Percentiles rank a stretch among this genome's conserved stretches.
phyloP scores from a whole-genome alignment of 75 land plant genomes.

The Picea sitchensis region DNA sequence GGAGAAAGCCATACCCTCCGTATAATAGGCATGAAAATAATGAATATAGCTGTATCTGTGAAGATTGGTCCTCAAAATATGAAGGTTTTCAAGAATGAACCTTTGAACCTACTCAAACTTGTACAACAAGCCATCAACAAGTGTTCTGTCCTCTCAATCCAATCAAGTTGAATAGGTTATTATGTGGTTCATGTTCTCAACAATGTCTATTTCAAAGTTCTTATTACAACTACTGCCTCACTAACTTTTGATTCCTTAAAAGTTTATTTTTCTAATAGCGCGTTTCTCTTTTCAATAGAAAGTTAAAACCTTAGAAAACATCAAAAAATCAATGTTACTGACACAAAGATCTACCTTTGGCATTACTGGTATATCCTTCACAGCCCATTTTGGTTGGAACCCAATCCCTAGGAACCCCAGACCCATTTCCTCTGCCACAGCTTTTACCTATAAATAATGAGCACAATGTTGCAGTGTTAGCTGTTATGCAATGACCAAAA shows the following conservation, averaged over 20 bases:
- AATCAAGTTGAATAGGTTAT: not conserved
- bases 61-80: not conserved
- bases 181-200: not conserved
- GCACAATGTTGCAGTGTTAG: slow-evolving; percentile 5
- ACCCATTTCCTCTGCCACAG: slow-evolving; percentile 97
- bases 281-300: not conserved
- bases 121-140: not conserved
- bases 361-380: slow-evolving; percentile 86
- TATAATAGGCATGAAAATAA: not conserved
- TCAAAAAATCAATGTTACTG: not conserved
- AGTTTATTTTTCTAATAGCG: not conserved
- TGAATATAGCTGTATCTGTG: not conserved
- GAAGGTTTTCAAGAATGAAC: not conserved
- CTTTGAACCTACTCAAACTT: not conserved
- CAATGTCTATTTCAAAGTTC: not conserved
- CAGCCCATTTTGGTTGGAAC: slow-evolving; percentile 91
- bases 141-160: not conserved
- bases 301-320: not conserved
- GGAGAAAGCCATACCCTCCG: not conserved
- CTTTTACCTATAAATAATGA: slow-evolving; percentile 73
- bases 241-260: not conserved
- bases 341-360: slow-evolving; percentile 64
- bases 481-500: not conserved
- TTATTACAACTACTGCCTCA: not conserved
- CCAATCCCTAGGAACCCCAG: slow-evolving; percentile 97